phyloP scores from a whole-genome alignment of 495 filamentous ascomycete genomes.

The Lasiosphaeriaceae sp. region DNA sequence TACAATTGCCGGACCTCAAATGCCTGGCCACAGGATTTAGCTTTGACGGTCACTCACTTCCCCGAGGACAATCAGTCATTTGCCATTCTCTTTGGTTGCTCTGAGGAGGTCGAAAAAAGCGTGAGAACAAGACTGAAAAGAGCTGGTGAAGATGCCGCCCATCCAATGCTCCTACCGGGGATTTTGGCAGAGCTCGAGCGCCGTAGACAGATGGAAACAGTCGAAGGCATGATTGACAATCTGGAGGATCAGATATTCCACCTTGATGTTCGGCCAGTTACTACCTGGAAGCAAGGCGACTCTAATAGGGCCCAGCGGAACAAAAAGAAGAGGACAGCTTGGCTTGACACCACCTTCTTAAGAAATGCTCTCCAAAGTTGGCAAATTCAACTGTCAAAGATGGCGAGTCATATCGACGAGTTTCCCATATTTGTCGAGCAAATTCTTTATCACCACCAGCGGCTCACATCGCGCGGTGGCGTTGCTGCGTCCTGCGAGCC shows the following conservation, averaged over 20 bases:
- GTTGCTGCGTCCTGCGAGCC: too few relatives aligned
- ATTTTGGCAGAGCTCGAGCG: constrained; percentile 30
- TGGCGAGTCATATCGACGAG: constrained; percentile 15
- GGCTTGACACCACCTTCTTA: constrained; percentile 23
- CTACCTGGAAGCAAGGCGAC: background rate
- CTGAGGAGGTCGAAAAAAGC: constrained; percentile 11
- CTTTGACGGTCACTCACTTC: constrained; percentile 28
- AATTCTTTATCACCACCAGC: background rate
- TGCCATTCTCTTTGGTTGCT: constrained; percentile 26
- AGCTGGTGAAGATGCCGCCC: constrained; percentile 13
- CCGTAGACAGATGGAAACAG: constrained; percentile 14
- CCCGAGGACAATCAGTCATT: constrained; percentile 22
- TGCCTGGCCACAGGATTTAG: constrained; percentile 29
- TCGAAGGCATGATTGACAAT: constrained; percentile 22
- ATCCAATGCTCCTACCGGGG: constrained; percentile 26
- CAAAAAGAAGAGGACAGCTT: constrained; percentile 18
- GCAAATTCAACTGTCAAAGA: constrained; percentile 24
- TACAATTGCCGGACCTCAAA: constrained; percentile 26
- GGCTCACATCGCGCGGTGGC: too few relatives aligned
- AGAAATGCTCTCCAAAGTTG: constrained; percentile 22
- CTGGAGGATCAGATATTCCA: constrained; percentile 23
- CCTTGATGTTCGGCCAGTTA: constrained; percentile 8
- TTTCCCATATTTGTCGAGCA: background rate
- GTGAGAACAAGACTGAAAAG: constrained; percentile 15
- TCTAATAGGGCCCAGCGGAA: constrained; percentile 2